Conservation (phyloP, 371 early-diverging fungal species). For the Actinomucor elegans region DNA sequence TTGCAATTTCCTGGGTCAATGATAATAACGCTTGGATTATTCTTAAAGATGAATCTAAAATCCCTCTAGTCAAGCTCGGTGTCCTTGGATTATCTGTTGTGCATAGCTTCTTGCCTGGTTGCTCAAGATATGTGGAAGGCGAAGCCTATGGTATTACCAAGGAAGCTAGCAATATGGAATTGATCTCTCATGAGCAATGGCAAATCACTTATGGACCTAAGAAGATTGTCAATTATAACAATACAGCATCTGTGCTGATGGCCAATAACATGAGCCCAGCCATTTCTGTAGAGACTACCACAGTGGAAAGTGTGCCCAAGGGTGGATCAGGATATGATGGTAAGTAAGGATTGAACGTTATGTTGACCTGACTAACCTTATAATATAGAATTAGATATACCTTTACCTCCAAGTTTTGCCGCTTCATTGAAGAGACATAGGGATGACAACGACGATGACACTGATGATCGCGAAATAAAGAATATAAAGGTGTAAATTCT, state of each 20-base stretch:
- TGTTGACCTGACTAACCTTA: too few species aligned
- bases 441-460: neutral
- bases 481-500: too few species aligned
- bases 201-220: constrained; percentile 10
- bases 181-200: constrained; percentile 31
- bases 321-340: constrained; percentile 27
- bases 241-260: neutral
- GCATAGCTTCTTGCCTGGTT: constrained; percentile 26
- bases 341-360: neutral
- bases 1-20: constrained; percentile 45
- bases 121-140: constrained; percentile 22
- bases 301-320: neutral
- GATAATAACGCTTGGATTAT: constrained; percentile 45
- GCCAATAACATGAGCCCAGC: neutral
- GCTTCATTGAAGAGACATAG: constrained; percentile 8
- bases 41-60: constrained; percentile 32
- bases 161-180: constrained; percentile 34
- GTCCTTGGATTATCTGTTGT: constrained; percentile 24
- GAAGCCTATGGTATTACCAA: constrained; percentile 29
- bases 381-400: constrained; percentile 15
- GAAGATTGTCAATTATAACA: constrained; percentile 14
- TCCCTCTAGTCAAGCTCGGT: constrained; percentile 30
- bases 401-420: constrained; percentile 16
- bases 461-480: too few species aligned
- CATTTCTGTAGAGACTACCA: neutral